These are phyloP conservation scores for Fraxinus albicans DNA, from an alignment of 305 asterid genomes.

Conservation along the genomic window DNA sequence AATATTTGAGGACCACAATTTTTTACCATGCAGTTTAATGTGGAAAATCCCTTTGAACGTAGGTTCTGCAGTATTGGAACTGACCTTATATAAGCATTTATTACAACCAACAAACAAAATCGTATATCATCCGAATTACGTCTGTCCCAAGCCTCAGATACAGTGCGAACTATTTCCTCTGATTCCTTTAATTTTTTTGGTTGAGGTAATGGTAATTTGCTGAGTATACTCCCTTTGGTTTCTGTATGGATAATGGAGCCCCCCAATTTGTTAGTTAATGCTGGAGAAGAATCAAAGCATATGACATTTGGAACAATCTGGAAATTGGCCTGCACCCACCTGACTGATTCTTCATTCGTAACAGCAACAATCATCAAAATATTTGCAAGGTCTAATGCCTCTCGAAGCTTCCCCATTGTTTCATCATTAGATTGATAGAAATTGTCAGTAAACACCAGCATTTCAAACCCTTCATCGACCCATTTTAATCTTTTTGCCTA, in stretches of 20 bases:
- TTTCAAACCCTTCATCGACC: constrained; percentile 80
- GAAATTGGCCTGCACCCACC: constrained; percentile 54
- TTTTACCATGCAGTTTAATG: constrained; percentile 70
- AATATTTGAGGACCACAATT: constrained; percentile 80
- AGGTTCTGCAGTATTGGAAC: constrained; percentile 68
- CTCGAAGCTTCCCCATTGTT: constrained; percentile 25
- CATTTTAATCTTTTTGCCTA: constrained; percentile 76
- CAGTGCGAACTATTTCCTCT: constrained; percentile 46
- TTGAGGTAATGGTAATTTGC: constrained; percentile 48
- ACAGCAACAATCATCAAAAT: constrained; percentile 63
- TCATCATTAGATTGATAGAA: constrained; percentile 28
- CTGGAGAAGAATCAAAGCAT: constrained; percentile 76
- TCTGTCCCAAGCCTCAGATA: constrained; percentile 78
- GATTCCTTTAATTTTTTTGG: constrained; percentile 48
- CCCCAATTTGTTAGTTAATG: constrained; percentile 60
- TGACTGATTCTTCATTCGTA: constrained; percentile 52
- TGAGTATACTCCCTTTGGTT: constrained; percentile 38
- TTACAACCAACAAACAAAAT: constrained; percentile 73
- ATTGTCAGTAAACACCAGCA: constrained; percentile 62
- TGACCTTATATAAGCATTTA: constrained; percentile 75
- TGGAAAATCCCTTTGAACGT: constrained; percentile 81
- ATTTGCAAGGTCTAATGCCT: constrained; percentile 42
- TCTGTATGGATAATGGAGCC: constrained; percentile 46
- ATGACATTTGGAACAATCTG: constrained; percentile 46
- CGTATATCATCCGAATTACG: constrained; percentile 78